Evolutionary conservation across 2,329 filamentous ascomycete species (phyloP).

Genomic region (Fusarium torreyae): DNA sequence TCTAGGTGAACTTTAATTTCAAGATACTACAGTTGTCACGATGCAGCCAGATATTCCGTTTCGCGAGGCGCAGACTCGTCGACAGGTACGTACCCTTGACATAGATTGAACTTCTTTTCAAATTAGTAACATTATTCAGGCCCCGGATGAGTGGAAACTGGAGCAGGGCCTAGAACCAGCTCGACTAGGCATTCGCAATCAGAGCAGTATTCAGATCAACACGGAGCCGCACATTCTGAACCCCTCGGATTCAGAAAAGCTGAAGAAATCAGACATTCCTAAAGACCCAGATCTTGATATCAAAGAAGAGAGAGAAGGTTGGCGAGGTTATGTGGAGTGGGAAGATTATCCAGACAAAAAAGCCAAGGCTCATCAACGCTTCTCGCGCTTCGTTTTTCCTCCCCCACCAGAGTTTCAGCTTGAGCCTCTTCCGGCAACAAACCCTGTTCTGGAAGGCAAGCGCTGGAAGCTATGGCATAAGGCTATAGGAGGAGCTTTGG

Average conservation of each 20-base stretch:
- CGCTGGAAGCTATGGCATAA: conserved; percentile 73
- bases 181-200: conserved; percentile 39
- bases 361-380: conserved; percentile 68
- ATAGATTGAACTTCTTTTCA: too few relatives aligned
- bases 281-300: conserved; percentile 54
- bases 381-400: conserved; percentile 46
- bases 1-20: neutral
- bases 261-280: conserved; percentile 23
- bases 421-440: conserved; percentile 67
- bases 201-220: conserved; percentile 16
- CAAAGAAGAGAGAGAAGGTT: conserved; percentile 50
- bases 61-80: neutral
- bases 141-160: conserved; percentile 67
- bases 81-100: neutral
- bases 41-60: conserved; percentile 6
- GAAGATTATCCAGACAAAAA: conserved; percentile 79
- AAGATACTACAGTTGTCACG: too few relatives aligned
- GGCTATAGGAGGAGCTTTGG: conserved; percentile 59
- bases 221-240: neutral
- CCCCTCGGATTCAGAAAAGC: neutral
- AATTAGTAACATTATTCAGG: conserved; percentile 24
- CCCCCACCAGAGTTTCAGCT: conserved; percentile 70
- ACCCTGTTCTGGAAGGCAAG: conserved; percentile 69
- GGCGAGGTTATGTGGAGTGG: conserved; percentile 75
- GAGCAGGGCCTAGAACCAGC: conserved; percentile 65